Base-by-base conservation (phyloP, 441 rosid species). In the Melastoma candidum region DNA sequence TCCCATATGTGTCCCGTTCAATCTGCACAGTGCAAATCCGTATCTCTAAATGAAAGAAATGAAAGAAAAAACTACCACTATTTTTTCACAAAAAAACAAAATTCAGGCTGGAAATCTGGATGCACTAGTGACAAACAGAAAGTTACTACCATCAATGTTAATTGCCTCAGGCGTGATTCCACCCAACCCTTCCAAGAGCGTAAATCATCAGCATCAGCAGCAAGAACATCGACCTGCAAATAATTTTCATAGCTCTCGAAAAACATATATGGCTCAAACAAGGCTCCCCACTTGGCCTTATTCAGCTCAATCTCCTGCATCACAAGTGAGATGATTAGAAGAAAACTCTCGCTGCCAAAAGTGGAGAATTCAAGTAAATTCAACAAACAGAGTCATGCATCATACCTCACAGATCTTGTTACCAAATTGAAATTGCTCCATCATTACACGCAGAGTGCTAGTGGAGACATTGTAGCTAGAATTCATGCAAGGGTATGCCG, bases 151-250 rank as follows among this genome's bases (percentile, higher is more conserved):
- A 67, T 78, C 50, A 79, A 58, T 47, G 79, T 81, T 49, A 83
- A 71, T 66, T 81, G 92, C 64, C 92, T 75, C 1, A 84, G 60
- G 54, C 87, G 76, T 11, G 92, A 84, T 71, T 84, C 87, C 43
- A 84, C 92, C 83, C 92, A 81, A 26, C 92, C 85, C 71, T 77
- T 84, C 92, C 87, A 84, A 17, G 76, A 58, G 44, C 73, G 79
- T 70, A 84, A 68, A 56, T 84, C 85, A 71, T 84, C 80, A 44
- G 52, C 70, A 72, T 81, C 70, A 1, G 66, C 74, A 22, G 83
- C 87, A 65, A 72, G 51, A 54, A 84, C 67, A 51, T 81, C 83
- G 24, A 84, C 79, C 68, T 81, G 82, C 65, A 84, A 71, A 68
- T 81, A 84, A 66, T 84, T 84, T 53, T 65, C 77, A 78, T 81